Conservation (phyloP, 2,329 filamentous ascomycete genomes). For the Incumbomyces delicatus region DNA sequence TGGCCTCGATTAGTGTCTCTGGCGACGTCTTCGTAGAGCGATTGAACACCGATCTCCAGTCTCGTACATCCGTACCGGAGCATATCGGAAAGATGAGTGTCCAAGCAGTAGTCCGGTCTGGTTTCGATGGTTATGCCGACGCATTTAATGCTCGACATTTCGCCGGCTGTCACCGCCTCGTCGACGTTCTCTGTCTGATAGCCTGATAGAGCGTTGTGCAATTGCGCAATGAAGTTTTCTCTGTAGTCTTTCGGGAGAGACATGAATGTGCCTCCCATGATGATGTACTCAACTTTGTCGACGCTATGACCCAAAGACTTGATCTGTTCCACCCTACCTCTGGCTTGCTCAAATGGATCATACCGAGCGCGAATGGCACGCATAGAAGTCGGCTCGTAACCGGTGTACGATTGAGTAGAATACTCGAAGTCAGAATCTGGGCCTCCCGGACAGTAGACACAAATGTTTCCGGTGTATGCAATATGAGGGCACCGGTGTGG, state of each 20-base stretch:
- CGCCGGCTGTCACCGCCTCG: slow-evolving; percentile 84
- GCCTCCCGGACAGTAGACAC: slow-evolving; percentile 94
- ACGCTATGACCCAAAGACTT: slow-evolving; percentile 92
- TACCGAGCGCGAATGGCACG: slow-evolving; percentile 92
- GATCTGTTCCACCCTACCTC: slow-evolving; percentile 92
- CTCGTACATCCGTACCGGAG: slow-evolving; percentile 94
- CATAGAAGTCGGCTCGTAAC: slow-evolving; percentile 98
- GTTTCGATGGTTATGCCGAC: slow-evolving; percentile 99
- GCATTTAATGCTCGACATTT: slow-evolving; percentile 96
- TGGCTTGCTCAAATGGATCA: slow-evolving; percentile 93
- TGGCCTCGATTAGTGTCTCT: slow-evolving; percentile 94
- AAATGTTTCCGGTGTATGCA: slow-evolving; percentile 96
- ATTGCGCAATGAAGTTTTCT: slow-evolving; percentile 85
- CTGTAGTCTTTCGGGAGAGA: slow-evolving; percentile 80
- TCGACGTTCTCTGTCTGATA: slow-evolving; percentile 93
- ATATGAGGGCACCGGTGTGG: slow-evolving; percentile 96
- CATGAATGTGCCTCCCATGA: slow-evolving; percentile 99
- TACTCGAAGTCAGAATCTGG: slow-evolving; percentile 99
- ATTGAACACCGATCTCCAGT: slow-evolving; percentile 90
- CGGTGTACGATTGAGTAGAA: slow-evolving; percentile 96
- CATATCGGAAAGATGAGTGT: slow-evolving; percentile 93
- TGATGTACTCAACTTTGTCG: slow-evolving; percentile 99
- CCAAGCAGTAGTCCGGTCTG: slow-evolving; percentile 88
- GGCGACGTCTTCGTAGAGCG: slow-evolving; percentile 95
- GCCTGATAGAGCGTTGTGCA: slow-evolving; percentile 93